Base-by-base conservation (phyloP, 257 asterid species). In the Dorcoceras hygrometricum region DNA sequence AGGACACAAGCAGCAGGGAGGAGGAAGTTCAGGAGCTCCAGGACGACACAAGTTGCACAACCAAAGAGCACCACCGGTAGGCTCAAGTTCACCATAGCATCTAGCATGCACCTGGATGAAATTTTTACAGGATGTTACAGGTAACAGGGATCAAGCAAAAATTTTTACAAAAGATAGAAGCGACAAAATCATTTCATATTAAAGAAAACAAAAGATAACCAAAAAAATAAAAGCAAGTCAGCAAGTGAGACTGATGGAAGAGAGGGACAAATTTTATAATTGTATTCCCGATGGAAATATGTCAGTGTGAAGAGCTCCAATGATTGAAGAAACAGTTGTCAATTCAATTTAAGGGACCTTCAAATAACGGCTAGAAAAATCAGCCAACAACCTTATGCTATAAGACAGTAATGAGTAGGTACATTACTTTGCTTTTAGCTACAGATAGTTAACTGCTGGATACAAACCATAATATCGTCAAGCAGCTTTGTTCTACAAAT, bases 11-110 rank as follows among this genome's bases (percentile, higher is more conserved):
- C 97, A 88, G 77, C 99, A 94, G 29, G 71, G 87, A 71, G 94
- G 91, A 46, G 95, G 93, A 46, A 78, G 63, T 62, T 84, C 80
- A 68, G 96, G 97, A 76, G 96, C 95, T 76, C 89, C 98, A 16
- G 96, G 93, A 69, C 96, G 93, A 83, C 99, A 94, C 77, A 94
- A 83, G 81, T 90, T 89, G 92, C 99, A 94, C 76, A 94, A 80
- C 98, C 99, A 94, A 77, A 94, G 96, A 57, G 77, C 86, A 63
- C 92, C 97, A 72, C 78, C 95, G 57, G 77, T 77, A 74, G 95
- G 89, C 79, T 88, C 97, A 62, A 77, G 79, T 77, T 88, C 97
- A 66, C 99, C 99, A 36, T 94, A 94, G 83, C 99, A 94, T 79
- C 85, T 94, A 66, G 98, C 98, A 82, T 94, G 99, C 59, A 94